Evolutionary conservation across 2,329 filamentous ascomycete species (phyloP).

Genomic region (Orbilia javanica): DNA sequence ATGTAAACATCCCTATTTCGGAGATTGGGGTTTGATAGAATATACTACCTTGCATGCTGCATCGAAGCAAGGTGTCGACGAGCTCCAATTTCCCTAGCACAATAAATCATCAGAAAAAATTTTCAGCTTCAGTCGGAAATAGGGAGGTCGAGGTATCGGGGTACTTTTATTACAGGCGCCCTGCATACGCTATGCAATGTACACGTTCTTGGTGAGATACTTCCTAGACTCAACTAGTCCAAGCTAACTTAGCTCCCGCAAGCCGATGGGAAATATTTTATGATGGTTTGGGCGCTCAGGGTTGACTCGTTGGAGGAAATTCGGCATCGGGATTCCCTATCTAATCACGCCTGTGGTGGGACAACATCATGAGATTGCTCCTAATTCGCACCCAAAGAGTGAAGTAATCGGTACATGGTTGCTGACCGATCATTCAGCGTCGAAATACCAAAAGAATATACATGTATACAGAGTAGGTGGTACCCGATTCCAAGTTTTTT

Average conservation of each 20-base stretch:
- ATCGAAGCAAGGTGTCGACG: constrained; percentile 40
- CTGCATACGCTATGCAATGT: constrained; percentile 36
- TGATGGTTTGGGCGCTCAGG: background rate
- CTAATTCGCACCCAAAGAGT: constrained; percentile 11
- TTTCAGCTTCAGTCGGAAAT: constrained; percentile 14
- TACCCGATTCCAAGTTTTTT: background rate
- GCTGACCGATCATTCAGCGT: constrained; percentile 43
- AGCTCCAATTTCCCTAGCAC: background rate
- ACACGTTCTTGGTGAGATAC: constrained; percentile 25
- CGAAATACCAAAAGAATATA: constrained; percentile 35
- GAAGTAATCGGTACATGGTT: constrained; percentile 20
- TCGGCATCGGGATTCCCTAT: constrained; percentile 17
- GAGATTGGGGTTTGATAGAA: constrained; percentile 23
- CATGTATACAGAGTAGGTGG: background rate
- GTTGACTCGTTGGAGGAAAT: background rate
- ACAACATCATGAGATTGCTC: constrained; percentile 1
- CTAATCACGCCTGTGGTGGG: constrained; percentile 27
- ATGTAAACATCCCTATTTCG: constrained; percentile 22
- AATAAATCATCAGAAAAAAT: background rate
- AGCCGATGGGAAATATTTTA: constrained; percentile 18
- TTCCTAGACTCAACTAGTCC: constrained; percentile 17
- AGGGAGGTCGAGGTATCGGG: constrained; percentile 19
- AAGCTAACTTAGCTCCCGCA: constrained; percentile 40
- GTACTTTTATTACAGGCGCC: constrained; percentile 43
- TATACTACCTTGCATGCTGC: constrained; percentile 1